Evolutionary conservation across 2,329 filamentous ascomycete genomes (phyloP), one percentile per base, ranked within the genome.

Genomic region (Aspergillus oerlinghausenensis): DNA sequence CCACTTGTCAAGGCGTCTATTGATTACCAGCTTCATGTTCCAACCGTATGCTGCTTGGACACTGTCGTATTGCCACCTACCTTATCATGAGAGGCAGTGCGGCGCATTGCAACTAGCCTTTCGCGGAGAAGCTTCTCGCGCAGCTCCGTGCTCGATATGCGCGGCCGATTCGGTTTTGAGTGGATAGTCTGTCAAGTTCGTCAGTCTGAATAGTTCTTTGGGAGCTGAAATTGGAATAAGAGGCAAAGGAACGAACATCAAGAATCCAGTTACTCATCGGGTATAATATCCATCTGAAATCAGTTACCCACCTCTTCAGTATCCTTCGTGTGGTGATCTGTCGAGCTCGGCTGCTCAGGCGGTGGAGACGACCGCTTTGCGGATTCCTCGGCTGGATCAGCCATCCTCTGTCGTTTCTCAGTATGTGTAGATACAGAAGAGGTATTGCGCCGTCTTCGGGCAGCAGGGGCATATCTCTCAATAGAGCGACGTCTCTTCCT

Each of bases 401-500:
- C 67, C 60, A 71, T 69, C 62, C 70, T 75, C 58, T 70, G 72
- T 63, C 73, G 70, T 62, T 78, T 79, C 47, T 74, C 71, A 66
- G 69, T 68, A 54, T 72, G 73, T 60, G 69, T 70, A 59, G 75
- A 76, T 58, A 70, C 67, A 49, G 77, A 76, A 60, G 75, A 75
- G 54, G 70, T 71, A 59, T 76, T 77, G 63, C 70, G 75, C 61
- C 71, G 69, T 64, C 73, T 73, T 57, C 74, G 74, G 23, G 65
- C 69, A 40, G 66, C 69, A 40, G 76, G 75, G 54, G 73, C 74
- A 70, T 78, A 79, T 71, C 75, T 73, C 63, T 75, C 67, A 56
- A 78, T 64, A 14, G 78, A 80, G 52, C 74, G 74, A 56, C 75
- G 74, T 60, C 77, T 71, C 62, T 76, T 77, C 54, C 68, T 67